Conservation (phyloP, 345 rosid genomes). For the Syzygium oleosum region DNA sequence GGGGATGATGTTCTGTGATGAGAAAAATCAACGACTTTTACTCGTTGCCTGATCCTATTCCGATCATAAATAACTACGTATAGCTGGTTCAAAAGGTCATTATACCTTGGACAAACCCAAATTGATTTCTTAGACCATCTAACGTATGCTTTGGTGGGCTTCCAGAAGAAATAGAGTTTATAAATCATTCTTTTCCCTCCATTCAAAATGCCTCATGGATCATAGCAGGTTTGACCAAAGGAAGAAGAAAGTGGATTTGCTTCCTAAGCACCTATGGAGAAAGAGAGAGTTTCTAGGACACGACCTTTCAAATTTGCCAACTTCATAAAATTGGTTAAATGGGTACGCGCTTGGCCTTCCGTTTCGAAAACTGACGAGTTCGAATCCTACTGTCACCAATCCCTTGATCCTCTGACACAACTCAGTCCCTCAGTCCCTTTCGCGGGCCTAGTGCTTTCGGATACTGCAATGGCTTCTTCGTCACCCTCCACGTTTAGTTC, state of each 20-base stretch:
- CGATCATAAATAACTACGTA: not conserved
- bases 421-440: not conserved
- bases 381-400: not conserved
- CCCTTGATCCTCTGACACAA: not conserved
- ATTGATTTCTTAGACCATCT: not conserved
- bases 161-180: not conserved
- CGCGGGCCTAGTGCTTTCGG: not conserved
- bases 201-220: not conserved
- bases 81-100: not conserved
- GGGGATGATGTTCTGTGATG: not conserved
- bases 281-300: not conserved
- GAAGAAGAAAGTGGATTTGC: not conserved
- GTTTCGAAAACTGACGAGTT: not conserved
- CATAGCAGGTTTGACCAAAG: not conserved
- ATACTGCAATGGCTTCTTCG: not conserved
- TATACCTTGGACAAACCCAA: not conserved
- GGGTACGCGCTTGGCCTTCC: not conserved
- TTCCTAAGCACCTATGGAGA: not conserved
- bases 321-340: not conserved
- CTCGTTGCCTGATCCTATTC: not conserved
- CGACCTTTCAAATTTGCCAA: not conserved
- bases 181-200: not conserved
- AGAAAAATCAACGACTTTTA: not conserved
- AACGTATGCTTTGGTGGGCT: not conserved
- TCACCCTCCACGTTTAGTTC: not conserved